These are phyloP conservation scores for Lepiota subincarnata DNA, from an alignment of 768 basidiomycete species.

Conservation along the genomic window DNA sequence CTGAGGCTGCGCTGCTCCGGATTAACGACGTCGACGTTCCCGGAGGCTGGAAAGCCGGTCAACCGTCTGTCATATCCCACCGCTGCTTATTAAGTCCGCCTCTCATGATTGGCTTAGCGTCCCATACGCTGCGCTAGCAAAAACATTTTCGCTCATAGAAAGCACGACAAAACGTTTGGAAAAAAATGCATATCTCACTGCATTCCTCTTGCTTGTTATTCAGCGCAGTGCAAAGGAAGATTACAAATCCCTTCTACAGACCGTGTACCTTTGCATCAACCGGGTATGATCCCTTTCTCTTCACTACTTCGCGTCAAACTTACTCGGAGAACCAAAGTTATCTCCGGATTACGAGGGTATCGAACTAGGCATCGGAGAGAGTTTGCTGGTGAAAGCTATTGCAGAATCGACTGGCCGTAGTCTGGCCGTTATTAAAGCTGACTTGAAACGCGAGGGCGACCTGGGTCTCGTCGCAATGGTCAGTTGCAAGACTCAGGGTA, in stretches of 20 bases:
- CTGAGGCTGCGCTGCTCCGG: constrained; percentile 60
- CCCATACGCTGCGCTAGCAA: constrained; percentile 90
- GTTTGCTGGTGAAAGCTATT: constrained; percentile 91
- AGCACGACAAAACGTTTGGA: constrained; percentile 93
- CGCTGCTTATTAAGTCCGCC: not conserved
- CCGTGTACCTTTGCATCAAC: constrained; percentile 96
- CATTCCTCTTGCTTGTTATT: constrained; percentile 87
- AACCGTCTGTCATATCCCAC: constrained; percentile 57
- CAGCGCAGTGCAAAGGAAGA: constrained; percentile 77
- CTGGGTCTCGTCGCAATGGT: constrained; percentile 97
- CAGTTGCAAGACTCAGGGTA: constrained; percentile 17
- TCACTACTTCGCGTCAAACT: not conserved
- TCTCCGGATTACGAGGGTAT: constrained; percentile 94
- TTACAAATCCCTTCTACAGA: constrained; percentile 72
- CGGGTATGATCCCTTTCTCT: constrained; percentile 48
- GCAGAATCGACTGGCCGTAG: constrained; percentile 93
- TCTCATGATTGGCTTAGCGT: constrained; percentile 46
- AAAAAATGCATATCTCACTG: constrained; percentile 84
- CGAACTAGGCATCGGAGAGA: constrained; percentile 96
- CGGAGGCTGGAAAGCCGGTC: constrained; percentile 80
- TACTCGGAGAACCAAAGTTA: constrained; percentile 44
- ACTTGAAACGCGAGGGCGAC: constrained; percentile 93
- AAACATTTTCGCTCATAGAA: constrained; percentile 86
- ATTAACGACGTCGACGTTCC: constrained; percentile 69
- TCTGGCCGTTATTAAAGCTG: constrained; percentile 75